These are phyloP conservation scores for Apium graveolens DNA, from an alignment of 129 eudicot species.

Conservation along the genomic window DNA sequence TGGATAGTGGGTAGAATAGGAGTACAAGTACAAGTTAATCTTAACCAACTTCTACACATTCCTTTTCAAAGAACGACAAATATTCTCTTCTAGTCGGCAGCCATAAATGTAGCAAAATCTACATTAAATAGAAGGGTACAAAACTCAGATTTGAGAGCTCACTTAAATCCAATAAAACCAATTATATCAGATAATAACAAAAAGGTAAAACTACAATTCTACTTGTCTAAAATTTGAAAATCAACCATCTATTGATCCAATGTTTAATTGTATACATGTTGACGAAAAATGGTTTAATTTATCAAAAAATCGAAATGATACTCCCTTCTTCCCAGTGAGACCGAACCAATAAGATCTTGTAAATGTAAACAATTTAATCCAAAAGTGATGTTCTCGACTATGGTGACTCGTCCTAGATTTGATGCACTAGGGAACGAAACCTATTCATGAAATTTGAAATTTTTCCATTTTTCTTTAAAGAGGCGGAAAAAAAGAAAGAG, in stretches of 20 bases:
- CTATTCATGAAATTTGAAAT: not conserved
- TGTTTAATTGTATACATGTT: not conserved
- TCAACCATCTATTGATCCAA: not conserved
- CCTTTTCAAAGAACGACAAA: not conserved
- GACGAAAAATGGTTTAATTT: not conserved
- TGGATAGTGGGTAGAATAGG: not conserved
- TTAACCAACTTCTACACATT: not conserved
- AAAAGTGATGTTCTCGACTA: not conserved
- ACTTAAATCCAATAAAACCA: not conserved
- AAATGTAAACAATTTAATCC: not conserved
- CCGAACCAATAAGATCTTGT: not conserved
- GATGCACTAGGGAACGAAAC: not conserved
- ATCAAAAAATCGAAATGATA: not conserved
- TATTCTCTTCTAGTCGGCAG: not conserved
- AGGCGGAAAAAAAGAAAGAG: not conserved
- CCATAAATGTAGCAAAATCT: not conserved
- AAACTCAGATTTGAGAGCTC: not conserved
- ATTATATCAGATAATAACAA: not conserved
- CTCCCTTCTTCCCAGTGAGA: not conserved
- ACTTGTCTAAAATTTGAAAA: not conserved
- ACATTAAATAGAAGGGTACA: not conserved
- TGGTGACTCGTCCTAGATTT: not conserved
- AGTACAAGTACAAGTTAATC: not conserved
- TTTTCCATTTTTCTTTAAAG: not conserved
- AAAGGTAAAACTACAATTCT: not conserved